phyloP scores from a whole-genome alignment of 192 early-diverging fungal genomes.

The Coemansia javaensis region DNA sequence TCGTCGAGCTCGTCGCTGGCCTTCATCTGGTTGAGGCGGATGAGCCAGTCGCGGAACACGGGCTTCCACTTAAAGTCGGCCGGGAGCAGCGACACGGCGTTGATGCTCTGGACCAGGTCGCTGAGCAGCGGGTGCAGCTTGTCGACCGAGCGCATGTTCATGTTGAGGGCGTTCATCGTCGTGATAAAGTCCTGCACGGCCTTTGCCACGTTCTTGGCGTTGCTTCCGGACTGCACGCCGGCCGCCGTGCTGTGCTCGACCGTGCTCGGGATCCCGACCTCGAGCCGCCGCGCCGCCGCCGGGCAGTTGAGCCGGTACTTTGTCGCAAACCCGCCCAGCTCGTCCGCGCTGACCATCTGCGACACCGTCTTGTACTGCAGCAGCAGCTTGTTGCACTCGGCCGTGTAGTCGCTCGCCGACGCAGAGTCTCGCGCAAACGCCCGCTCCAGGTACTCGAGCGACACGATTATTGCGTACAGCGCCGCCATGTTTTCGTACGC shows the following conservation, averaged over 20 bases:
- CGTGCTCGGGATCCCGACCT: slow-evolving; percentile 94
- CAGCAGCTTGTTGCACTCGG: slow-evolving; percentile 84
- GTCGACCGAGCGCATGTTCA: slow-evolving; percentile 82
- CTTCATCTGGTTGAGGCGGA: slow-evolving; percentile 86
- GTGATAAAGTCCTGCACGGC: slow-evolving; percentile 84
- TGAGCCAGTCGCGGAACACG: slow-evolving; percentile 85
- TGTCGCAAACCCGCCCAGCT: slow-evolving; percentile 53
- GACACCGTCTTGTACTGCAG: slow-evolving; percentile 82
- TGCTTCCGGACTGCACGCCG: slow-evolving; percentile 46
- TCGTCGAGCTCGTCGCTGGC: slow-evolving; percentile 80
- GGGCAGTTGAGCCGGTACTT: slow-evolving; percentile 68
- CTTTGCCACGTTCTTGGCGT: slow-evolving; percentile 79
- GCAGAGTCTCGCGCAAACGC: slow-evolving; percentile 88
- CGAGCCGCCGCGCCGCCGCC: slow-evolving; percentile 78
- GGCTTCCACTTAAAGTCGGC: slow-evolving; percentile 75
- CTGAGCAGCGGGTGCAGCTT: slow-evolving; percentile 82
- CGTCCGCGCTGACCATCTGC: slow-evolving; percentile 32
- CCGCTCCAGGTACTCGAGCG: slow-evolving; percentile 87
- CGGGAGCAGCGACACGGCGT: slow-evolving; percentile 72
- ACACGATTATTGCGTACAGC: slow-evolving; percentile 85
- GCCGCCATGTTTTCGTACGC: slow-evolving; percentile 90
- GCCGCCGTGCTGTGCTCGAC: slow-evolving; percentile 76
- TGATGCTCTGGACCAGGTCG: slow-evolving; percentile 83
- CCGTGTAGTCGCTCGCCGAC: slow-evolving; percentile 82
- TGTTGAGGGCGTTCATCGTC: slow-evolving; percentile 79